Evolutionary conservation across 78 protist species (phyloP), one percentile per base, ranked within the genome.

Genomic region (Chrysochromulina tobinii): DNA sequence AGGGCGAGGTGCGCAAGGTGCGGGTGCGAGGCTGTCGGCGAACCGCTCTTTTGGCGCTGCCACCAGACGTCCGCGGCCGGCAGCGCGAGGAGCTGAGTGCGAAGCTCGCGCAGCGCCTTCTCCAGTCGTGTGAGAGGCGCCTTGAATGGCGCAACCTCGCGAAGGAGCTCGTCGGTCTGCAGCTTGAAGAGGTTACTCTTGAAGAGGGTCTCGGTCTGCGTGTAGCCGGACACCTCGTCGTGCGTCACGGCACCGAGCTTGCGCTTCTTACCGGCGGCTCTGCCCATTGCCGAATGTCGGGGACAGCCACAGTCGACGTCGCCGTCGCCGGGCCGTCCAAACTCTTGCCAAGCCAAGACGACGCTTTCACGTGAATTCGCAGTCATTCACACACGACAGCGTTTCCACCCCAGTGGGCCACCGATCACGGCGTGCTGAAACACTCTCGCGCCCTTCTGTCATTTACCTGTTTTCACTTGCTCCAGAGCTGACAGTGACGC

Each of bases 141-240:
- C 15, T 75, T 48, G 61, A 23, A 27, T 11, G 89, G n/a, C 50
- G 25, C 7, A 64, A 69, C 83, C 91, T 67, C 84, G 6, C 51
- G 18, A 25, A 67, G 21, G 50, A 88, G 91, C 83, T 88, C 91
- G 64, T 3, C 54, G 14, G 58, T 88, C 67, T 67, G 69, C 48
- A 88, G 91, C 18, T 66, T 61, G 38, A 88, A 55, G 17, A 88
- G 66, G 68, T 72, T 67, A 23, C 84, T 68, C 83, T 88, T 88
- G 91, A 23, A 88, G 51, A 68, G 83, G 54, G 21, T 59, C 91
- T 88, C 91, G 15, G 91, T 75, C 57, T 75, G 25, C 14, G 3
- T 9, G 58, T 17, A 50, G 2, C 38, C 57, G 23, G 51, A 7
- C 17, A 75, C 17, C 58, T 75, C 83, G 14, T 75, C 83, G 17